A percentile compares a stretch with the other conserved stretches of the same genome.
phyloP scores from a whole-genome alignment of 2,329 filamentous ascomycete species.

The Penicillium sumatraense region DNA sequence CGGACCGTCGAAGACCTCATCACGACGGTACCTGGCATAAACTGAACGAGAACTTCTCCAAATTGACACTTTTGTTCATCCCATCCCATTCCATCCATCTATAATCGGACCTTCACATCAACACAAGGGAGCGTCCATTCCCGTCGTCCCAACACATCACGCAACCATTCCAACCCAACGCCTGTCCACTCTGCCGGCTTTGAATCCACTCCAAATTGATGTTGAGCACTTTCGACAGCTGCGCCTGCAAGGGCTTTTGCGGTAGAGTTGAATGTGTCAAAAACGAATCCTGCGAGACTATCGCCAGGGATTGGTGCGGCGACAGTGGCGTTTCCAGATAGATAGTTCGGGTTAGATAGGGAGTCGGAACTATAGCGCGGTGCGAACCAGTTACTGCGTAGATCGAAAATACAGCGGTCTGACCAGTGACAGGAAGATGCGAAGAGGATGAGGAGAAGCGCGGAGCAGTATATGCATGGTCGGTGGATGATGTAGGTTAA shows the following conservation, averaged over 20 bases:
- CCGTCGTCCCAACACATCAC: slow-evolving; percentile 76
- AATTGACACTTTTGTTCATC: slow-evolving; percentile 1
- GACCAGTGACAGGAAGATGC: slow-evolving; percentile 89
- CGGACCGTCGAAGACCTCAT: too few relatives aligned
- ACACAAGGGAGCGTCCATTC: slow-evolving; percentile 93
- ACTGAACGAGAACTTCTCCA: too few relatives aligned
- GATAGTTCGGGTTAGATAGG: slow-evolving; percentile 20
- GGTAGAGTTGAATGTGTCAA: slow-evolving; percentile 68
- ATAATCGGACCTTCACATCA: slow-evolving; percentile 82
- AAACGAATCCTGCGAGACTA: slow-evolving; percentile 42
- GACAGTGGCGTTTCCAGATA: slow-evolving; percentile 19
- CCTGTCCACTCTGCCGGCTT: slow-evolving; percentile 71
- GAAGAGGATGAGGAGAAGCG: slow-evolving; percentile 93
- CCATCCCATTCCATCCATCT: slow-evolving; percentile 21
- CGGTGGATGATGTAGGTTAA: slow-evolving; percentile 96
- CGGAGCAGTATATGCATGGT: slow-evolving; percentile 96
- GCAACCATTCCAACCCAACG: slow-evolving; percentile 82
- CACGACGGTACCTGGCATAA: too few relatives aligned
- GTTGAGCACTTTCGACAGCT: slow-evolving; percentile 65
- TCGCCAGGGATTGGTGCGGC: slow-evolving; percentile 32
- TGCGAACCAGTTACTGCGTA: slow-evolving; percentile 90
- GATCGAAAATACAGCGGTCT: slow-evolving; percentile 90
- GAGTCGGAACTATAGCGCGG: slow-evolving; percentile 63
- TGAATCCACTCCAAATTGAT: slow-evolving; percentile 41
- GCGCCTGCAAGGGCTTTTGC: slow-evolving; percentile 69